Evolutionary conservation across 2,329 filamentous ascomycete genomes (phyloP).

Genomic region (Aspergillus unguis): DNA sequence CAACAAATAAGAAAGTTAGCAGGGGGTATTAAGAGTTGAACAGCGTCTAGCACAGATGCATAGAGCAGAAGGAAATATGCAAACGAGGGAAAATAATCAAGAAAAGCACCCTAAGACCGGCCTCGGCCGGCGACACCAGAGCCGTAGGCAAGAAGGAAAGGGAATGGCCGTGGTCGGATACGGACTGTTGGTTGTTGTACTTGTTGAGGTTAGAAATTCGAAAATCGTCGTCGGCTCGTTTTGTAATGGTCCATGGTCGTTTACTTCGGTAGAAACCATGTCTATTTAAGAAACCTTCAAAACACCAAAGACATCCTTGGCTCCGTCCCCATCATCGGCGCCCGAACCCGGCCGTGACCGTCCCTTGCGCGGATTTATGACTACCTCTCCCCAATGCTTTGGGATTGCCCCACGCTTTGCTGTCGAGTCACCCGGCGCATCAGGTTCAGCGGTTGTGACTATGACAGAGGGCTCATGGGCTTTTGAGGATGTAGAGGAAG

Average conservation of each 20-base stretch:
- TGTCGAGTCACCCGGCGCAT: constrained; percentile 15
- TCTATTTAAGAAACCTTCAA: constrained; percentile 33
- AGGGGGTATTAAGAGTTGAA: background rate
- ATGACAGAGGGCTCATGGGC: constrained; percentile 19
- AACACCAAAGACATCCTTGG: constrained; percentile 40
- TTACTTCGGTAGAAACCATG: background rate
- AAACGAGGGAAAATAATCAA: constrained; percentile 2
- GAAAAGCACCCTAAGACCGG: background rate
- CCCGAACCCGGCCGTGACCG: constrained; percentile 26
- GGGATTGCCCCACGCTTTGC: constrained; percentile 26
- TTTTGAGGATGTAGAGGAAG: constrained; percentile 28
- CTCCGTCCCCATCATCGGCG: constrained; percentile 19
- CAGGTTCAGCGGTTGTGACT: constrained; percentile 17
- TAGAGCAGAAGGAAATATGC: background rate
- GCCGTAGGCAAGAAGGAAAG: background rate
- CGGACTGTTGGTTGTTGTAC: too few species aligned
- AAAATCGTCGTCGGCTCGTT: constrained; percentile 4
- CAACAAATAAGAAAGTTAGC: background rate
- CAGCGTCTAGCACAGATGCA: background rate
- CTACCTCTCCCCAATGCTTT: constrained; percentile 46
- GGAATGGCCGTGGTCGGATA: too few species aligned
- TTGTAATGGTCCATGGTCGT: constrained; percentile 8
- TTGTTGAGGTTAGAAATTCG: background rate
- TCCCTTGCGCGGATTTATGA: constrained; percentile 38
- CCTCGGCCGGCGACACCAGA: constrained; percentile 12